Conservation (phyloP, 768 basidiomycete genomes). For the Tylopilus rubrobrunneus region DNA sequence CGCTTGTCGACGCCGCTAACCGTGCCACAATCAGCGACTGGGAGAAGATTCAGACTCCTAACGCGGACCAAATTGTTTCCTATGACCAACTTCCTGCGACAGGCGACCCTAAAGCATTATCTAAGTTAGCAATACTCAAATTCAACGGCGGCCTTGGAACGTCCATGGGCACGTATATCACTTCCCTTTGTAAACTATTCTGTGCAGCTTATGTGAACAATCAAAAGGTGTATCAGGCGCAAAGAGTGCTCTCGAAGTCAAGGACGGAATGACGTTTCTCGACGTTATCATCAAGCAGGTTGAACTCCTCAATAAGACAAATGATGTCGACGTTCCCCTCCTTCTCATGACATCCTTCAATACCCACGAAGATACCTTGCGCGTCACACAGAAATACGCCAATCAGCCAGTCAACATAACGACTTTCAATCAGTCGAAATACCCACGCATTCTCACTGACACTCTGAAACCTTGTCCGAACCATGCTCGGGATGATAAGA, state of each 20-base stretch:
- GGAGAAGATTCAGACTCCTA: slow-evolving; percentile 87
- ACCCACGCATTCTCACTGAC: slow-evolving; percentile 91
- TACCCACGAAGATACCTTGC: slow-evolving; percentile 93
- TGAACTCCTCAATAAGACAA: slow-evolving; percentile 87
- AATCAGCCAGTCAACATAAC: slow-evolving; percentile 93
- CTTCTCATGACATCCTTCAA: slow-evolving; percentile 99
- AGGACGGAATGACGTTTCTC: slow-evolving; percentile 97
- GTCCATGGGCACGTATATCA: slow-evolving; percentile 65
- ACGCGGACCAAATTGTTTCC: slow-evolving; percentile 79
- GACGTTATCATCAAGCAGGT: slow-evolving; percentile 93
- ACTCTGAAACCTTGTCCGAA: slow-evolving; percentile 81
- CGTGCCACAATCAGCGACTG: slow-evolving; percentile 56
- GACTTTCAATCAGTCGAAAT: slow-evolving; percentile 90
- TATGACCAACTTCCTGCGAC: slow-evolving; percentile 68
- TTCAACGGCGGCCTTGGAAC: slow-evolving; percentile 93
- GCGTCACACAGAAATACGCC: slow-evolving; percentile 95
- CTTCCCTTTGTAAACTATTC: background rate
- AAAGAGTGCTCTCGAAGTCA: slow-evolving; percentile 92
- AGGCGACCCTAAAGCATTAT: slow-evolving; percentile 61
- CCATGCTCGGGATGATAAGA: slow-evolving; percentile 78
- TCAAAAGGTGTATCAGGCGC: slow-evolving; percentile 68
- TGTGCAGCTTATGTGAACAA: slow-evolving; percentile 1
- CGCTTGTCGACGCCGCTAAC: slow-evolving; percentile 1
- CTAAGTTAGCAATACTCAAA: slow-evolving; percentile 94
- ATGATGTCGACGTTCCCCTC: slow-evolving; percentile 88